Percentiles rank a stretch among this genome's conserved stretches.
phyloP scores from a whole-genome alignment of 1,284 basidiomycete species.

The Neonothopanus nambi region DNA sequence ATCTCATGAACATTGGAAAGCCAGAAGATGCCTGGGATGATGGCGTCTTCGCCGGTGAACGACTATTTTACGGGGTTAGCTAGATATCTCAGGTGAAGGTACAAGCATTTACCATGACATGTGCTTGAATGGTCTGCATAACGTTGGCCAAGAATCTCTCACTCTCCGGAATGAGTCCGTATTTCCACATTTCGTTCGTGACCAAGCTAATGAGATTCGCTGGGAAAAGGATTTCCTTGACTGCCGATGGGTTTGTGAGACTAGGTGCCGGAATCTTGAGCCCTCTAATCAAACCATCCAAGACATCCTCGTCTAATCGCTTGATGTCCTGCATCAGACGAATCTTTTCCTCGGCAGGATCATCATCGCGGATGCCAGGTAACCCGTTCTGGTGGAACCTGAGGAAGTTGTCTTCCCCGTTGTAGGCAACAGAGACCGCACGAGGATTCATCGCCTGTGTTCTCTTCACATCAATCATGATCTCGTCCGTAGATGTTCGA shows the following conservation, averaged over 20 bases:
- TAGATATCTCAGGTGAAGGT: not conserved
- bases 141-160: constrained; percentile 98
- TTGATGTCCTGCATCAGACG: constrained; percentile 90
- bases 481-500: constrained; percentile 76
- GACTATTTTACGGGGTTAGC: constrained; percentile 49
- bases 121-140: constrained; percentile 97
- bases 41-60: constrained; percentile 92
- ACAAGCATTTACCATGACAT: constrained; percentile 86
- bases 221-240: constrained; percentile 99
- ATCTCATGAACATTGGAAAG: constrained; percentile 99
- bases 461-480: constrained; percentile 77
- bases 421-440: constrained; percentile 90
- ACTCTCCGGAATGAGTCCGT: constrained; percentile 94
- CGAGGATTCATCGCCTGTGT: constrained; percentile 78
- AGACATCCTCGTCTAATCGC: constrained; percentile 91
- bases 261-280: constrained; percentile 94
- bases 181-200: constrained; percentile 99
- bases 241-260: constrained; percentile 86
- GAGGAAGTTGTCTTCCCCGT: constrained; percentile 72
- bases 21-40: constrained; percentile 98
- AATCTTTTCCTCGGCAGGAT: constrained; percentile 94
- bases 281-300: constrained; percentile 88
- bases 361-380: constrained; percentile 74
- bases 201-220: constrained; percentile 98
- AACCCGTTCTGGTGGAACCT: constrained; percentile 75